Conservation (phyloP, 306 rosid species). For the Inga oerstediana region DNA sequence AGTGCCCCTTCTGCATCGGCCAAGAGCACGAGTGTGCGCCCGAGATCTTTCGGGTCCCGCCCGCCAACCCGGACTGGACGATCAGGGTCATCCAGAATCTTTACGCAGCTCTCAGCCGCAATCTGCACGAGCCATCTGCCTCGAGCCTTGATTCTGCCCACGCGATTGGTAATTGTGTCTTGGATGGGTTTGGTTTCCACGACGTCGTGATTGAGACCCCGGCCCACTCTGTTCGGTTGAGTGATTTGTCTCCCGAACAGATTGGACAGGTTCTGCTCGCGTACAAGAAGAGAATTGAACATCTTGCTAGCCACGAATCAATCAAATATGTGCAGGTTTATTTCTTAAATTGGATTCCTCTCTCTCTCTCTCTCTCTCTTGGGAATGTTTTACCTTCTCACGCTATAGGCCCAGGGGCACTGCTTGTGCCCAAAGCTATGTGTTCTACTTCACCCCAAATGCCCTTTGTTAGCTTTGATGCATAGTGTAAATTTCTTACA, state of each 20-base stretch:
- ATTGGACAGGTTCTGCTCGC: conserved; percentile 52
- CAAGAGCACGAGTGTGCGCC: conserved; percentile 82
- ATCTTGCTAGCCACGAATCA: conserved; percentile 34
- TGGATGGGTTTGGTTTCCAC: conserved; percentile 72
- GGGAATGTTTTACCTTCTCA: neutral
- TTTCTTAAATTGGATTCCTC: neutral
- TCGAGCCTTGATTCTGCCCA: neutral
- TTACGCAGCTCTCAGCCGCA: conserved; percentile 69
- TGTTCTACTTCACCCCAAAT: neutral
- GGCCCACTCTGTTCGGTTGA: conserved; percentile 61
- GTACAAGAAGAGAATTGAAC: conserved; percentile 49
- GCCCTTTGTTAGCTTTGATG: neutral
- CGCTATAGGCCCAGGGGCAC: neutral
- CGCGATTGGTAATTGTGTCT: conserved; percentile 27
- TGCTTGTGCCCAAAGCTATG: neutral
- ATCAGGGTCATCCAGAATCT: conserved; percentile 81
- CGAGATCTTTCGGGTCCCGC: conserved; percentile 75
- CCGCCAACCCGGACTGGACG: conserved; percentile 56
- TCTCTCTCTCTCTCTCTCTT: neutral
- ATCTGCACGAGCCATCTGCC: neutral
- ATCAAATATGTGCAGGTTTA: conserved; percentile 79
- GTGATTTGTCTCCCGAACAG: conserved; percentile 48
- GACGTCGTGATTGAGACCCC: conserved; percentile 79
- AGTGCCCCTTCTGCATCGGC: conserved; percentile 84
- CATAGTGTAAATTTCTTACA: neutral